These are phyloP conservation scores for Magnolia changhungtana DNA, from an alignment of 164 flowering plant species.

Conservation along the genomic window DNA sequence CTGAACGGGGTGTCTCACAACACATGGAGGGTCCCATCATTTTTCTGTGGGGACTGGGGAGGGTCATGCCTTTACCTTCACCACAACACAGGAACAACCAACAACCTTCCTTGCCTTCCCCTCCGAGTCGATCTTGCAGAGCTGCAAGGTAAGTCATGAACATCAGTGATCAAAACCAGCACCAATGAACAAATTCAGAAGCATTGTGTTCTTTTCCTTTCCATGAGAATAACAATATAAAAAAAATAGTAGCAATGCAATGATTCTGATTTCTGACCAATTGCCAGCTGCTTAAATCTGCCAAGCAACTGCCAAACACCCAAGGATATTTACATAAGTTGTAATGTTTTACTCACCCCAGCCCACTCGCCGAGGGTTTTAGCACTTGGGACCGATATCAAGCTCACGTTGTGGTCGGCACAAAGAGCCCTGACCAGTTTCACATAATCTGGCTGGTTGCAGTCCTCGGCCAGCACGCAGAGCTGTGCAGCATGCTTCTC, in stretches of 20 bases:
- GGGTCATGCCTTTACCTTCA: constrained; percentile 46
- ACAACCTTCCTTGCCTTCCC: constrained; percentile 88
- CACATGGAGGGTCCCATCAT: background rate
- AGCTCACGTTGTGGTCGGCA: constrained; percentile 61
- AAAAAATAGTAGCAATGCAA: background rate
- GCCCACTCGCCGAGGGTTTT: constrained; percentile 89
- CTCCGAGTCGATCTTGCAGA: constrained; percentile 87
- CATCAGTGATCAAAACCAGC: background rate
- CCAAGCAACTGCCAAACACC: background rate
- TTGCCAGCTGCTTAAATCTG: too few species aligned
- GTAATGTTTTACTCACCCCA: constrained; percentile 48
- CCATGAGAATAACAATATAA: background rate
- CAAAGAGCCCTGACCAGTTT: constrained; percentile 78
- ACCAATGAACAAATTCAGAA: background rate
- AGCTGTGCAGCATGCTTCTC: constrained; percentile 82
- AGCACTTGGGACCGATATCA: constrained; percentile 71
- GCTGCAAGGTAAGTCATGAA: constrained; percentile 28
- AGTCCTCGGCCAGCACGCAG: constrained; percentile 80
- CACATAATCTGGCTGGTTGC: constrained; percentile 72
- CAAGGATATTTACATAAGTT: background rate
- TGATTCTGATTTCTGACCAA: background rate
- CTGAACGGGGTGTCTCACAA: background rate
- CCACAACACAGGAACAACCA: constrained; percentile 72
- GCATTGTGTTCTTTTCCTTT: background rate
- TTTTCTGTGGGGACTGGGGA: too few species aligned